Evolutionary conservation across 2,329 filamentous ascomycete genomes (phyloP).

Genomic region (Epichloe baconii): DNA sequence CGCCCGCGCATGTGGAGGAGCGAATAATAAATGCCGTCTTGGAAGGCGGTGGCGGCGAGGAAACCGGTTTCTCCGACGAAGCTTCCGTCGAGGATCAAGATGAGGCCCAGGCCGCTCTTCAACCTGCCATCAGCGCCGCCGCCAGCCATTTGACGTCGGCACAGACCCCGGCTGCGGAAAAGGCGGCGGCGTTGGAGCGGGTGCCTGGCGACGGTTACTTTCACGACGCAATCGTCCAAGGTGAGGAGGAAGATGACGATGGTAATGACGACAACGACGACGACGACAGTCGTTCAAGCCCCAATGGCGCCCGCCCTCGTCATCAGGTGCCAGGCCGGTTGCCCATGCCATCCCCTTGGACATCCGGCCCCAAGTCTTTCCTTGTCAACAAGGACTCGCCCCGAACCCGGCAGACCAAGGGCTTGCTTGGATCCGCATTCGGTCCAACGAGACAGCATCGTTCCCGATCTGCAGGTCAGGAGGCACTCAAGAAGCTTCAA

Average conservation of each 20-base stretch:
- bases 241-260: conserved; percentile 8
- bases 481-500: conserved; percentile 43
- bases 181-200: conserved; percentile 39
- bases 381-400: conserved; percentile 8
- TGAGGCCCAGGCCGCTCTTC: conserved; percentile 45
- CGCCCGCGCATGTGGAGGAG: not conserved
- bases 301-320: not conserved
- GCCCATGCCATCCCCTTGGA: conserved; percentile 18
- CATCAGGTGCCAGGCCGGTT: conserved; percentile 1
- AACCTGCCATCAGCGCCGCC: conserved; percentile 42
- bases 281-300: conserved; percentile 5
- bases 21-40: not conserved
- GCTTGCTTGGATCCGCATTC: conserved; percentile 32
- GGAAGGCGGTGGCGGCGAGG: conserved; percentile 7
- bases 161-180: conserved; percentile 44
- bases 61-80: conserved; percentile 9
- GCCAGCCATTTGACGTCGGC: conserved; percentile 42
- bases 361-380: conserved; percentile 11
- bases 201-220: conserved; percentile 15
- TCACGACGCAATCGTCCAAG: conserved; percentile 8
- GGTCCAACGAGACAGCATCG: conserved; percentile 32
- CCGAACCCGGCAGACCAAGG: conserved; percentile 14
- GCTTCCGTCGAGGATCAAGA: conserved; percentile 31
- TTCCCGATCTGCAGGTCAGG: conserved; percentile 42
- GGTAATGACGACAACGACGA: conserved; percentile 6